phyloP scores from a whole-genome alignment of 495 filamentous ascomycete species.

The Geoglossum glabrum region DNA sequence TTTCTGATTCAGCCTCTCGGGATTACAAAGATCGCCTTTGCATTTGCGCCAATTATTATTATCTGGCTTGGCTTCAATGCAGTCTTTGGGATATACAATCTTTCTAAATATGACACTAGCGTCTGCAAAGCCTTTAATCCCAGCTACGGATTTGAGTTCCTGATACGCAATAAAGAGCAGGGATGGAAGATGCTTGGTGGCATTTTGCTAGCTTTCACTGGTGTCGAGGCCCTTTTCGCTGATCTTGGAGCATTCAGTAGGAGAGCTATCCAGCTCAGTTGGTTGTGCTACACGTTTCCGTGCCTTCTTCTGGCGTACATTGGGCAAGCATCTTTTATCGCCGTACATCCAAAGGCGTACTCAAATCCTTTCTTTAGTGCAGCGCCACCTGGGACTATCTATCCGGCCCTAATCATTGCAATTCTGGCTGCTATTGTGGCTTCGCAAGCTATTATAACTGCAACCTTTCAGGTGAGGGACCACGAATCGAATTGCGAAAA shows the following conservation, averaged over 20 bases:
- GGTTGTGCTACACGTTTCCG: conserved; percentile 42
- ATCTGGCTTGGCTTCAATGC: conserved; percentile 52
- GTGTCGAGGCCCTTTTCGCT: conserved; percentile 52
- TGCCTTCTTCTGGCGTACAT: conserved; percentile 51
- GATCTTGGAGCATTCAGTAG: conserved; percentile 48
- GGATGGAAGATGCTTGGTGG: conserved; percentile 52
- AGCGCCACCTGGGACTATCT: conserved; percentile 43
- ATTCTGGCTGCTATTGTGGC: conserved; percentile 56
- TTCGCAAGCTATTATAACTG: conserved; percentile 57
- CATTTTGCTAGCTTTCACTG: conserved; percentile 50
- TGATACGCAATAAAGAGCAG: conserved; percentile 36
- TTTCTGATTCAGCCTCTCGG: conserved; percentile 55
- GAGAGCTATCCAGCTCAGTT: conserved; percentile 40
- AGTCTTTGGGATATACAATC: conserved; percentile 48
- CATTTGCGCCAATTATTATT: conserved; percentile 54
- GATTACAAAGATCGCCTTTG: conserved; percentile 35
- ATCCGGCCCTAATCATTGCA: conserved; percentile 42
- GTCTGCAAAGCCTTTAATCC: conserved; percentile 48
- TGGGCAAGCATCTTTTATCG: conserved; percentile 56
- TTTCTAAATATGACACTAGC: conserved; percentile 35
- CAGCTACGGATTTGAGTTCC: conserved; percentile 37
- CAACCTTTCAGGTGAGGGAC: conserved; percentile 30
- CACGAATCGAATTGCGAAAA: too few species aligned
- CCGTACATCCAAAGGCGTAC: conserved; percentile 35
- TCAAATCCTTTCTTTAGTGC: conserved; percentile 53